A percentile compares a stretch with the other conserved stretches of the same genome.
Conservation (phyloP, 257 asterid species). For the Capsicum pubescens region DNA sequence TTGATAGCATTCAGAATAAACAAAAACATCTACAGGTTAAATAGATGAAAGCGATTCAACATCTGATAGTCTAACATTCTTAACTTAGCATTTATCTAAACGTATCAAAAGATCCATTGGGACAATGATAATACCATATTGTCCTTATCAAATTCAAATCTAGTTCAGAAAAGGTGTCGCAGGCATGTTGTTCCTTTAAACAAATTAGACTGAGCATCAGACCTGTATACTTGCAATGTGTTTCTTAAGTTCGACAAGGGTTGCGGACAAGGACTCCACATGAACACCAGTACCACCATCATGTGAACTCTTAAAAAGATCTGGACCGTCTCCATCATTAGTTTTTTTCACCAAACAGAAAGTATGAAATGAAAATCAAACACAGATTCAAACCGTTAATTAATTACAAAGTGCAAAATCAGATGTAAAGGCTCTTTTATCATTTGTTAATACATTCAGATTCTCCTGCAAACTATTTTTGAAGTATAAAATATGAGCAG, state of each 20-base stretch:
- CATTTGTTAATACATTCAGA: neutral
- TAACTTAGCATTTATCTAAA: neutral
- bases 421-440: neutral
- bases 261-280: too few relatives aligned
- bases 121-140: neutral
- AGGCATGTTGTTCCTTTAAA: too few relatives aligned
- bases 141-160: neutral
- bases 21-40: neutral
- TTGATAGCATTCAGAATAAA: neutral
- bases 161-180: neutral
- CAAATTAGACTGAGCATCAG: too few relatives aligned
- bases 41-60: neutral
- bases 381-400: neutral
- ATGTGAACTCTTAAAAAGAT: too few relatives aligned
- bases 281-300: too few relatives aligned
- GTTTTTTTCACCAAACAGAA: neutral
- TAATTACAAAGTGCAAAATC: neutral
- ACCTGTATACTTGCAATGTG: too few relatives aligned
- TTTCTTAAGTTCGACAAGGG: too few relatives aligned
- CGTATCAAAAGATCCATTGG: neutral
- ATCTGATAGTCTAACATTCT: neutral
- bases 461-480: neutral
- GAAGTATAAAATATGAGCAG: neutral
- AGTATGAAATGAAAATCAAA: slow-evolving; percentile 9
- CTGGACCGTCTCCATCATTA: slow-evolving; percentile 42